Conservation (phyloP, 2,329 filamentous ascomycete species). For the Clarireedia monteithiana region DNA sequence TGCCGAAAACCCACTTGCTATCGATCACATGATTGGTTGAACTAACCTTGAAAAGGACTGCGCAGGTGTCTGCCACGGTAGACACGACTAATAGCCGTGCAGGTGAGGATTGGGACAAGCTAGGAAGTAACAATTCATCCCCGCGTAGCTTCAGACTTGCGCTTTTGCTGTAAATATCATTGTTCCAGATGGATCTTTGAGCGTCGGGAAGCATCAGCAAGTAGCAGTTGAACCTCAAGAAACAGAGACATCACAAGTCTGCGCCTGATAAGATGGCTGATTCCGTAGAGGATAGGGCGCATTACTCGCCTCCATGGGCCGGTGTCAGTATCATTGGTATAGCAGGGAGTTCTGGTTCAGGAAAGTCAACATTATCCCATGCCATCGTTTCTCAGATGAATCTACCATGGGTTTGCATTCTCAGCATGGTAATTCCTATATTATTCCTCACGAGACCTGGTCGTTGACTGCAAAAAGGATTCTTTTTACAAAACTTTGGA, state of each 20-base stretch:
- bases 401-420: conserved; percentile 93
- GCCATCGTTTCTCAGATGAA: conserved; percentile 86
- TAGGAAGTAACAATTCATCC: too few species aligned
- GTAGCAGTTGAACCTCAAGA: neutral
- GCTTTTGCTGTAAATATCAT: neutral
- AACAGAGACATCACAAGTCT: too few species aligned
- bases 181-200: neutral
- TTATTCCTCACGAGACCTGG: neutral
- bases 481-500: conserved; percentile 93
- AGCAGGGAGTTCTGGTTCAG: conserved; percentile 86
- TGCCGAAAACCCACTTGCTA: neutral
- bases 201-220: neutral
- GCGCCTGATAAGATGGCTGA: conserved; percentile 13
- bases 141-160: too few species aligned
- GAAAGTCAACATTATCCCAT: conserved; percentile 89
- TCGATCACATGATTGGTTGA: neutral
- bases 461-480: conserved; percentile 50
- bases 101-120: too few species aligned
- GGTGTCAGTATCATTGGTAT: conserved; percentile 95
- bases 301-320: conserved; percentile 92
- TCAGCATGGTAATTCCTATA: conserved; percentile 69
- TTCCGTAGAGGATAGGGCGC: conserved; percentile 38
- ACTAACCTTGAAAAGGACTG: too few species aligned
- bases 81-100: too few species aligned
- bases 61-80: too few species aligned